These are phyloP conservation scores for Voacanga thouarsii DNA, from an alignment of 257 asterid genomes.

Conservation along the genomic window DNA sequence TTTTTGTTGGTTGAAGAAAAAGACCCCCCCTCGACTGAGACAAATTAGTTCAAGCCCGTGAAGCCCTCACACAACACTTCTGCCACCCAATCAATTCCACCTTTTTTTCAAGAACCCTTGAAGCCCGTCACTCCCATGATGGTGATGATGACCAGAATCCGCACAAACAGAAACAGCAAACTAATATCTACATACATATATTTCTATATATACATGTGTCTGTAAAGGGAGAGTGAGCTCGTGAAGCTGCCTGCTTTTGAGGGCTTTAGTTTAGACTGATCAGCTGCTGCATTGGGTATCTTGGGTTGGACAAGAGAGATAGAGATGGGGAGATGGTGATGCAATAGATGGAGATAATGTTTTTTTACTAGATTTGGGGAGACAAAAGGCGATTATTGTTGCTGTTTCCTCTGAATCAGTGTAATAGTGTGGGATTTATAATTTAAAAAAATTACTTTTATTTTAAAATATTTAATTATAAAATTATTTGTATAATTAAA, in stretches of 20 bases:
- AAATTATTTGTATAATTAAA: too few relatives aligned
- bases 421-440: background rate
- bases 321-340: background rate
- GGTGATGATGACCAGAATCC: background rate
- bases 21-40: slow-evolving; percentile 1
- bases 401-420: slow-evolving; percentile 11
- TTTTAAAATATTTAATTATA: too few relatives aligned
- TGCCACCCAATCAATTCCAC: slow-evolving; percentile 15
- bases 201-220: background rate
- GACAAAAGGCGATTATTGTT: background rate
- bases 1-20: slow-evolving; percentile 10
- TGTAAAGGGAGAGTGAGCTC: slow-evolving; percentile 6
- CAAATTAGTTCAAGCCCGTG: slow-evolving; percentile 21
- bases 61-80: slow-evolving; percentile 5
- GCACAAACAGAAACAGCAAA: background rate
- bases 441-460: too few relatives aligned
- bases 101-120: slow-evolving; percentile 10
- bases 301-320: background rate
- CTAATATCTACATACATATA: background rate
- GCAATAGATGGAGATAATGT: too few relatives aligned
- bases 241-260: slow-evolving; percentile 19
- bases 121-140: slow-evolving; percentile 13
- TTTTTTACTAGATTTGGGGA: background rate
- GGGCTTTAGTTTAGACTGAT: background rate
- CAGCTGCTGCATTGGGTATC: background rate